Evolutionary conservation across 345 rosid species (phyloP).

Genomic region (Draba incana): DNA sequence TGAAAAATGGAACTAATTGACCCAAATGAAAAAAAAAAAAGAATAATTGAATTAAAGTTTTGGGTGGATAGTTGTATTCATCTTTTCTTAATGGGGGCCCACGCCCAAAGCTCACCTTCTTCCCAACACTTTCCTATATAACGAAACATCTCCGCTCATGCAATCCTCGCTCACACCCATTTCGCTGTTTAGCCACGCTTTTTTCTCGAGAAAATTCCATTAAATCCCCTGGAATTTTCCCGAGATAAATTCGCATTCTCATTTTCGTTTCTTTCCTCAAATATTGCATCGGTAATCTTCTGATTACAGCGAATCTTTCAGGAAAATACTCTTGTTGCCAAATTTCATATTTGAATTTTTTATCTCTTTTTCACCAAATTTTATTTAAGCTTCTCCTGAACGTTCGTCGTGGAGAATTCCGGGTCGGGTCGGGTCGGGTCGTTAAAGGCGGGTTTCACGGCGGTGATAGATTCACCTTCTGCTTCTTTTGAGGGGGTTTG

Average conservation of each 20-base stretch:
- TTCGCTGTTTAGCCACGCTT: slow-evolving; percentile 2
- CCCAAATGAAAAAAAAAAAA: too few relatives aligned
- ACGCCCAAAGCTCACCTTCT: slow-evolving; percentile 21
- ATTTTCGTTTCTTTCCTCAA: background rate
- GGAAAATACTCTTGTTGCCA: slow-evolving; percentile 30
- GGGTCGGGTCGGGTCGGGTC: slow-evolving; percentile 45
- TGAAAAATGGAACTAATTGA: too few relatives aligned
- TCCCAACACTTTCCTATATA: slow-evolving; percentile 49
- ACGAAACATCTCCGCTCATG: slow-evolving; percentile 43
- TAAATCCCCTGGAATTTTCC: slow-evolving; percentile 29
- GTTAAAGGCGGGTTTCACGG: slow-evolving; percentile 50
- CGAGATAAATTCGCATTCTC: slow-evolving; percentile 25
- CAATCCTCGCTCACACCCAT: slow-evolving; percentile 59
- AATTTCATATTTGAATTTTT: background rate
- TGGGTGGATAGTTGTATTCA: too few relatives aligned
- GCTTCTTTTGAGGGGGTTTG: slow-evolving; percentile 99
- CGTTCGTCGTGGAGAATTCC: slow-evolving; percentile 49
- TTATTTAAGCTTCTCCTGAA: slow-evolving; percentile 40
- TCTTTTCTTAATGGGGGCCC: background rate
- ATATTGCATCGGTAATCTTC: too few relatives aligned
- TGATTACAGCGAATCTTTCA: background rate
- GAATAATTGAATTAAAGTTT: too few relatives aligned
- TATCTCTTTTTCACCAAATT: background rate
- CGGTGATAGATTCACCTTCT: slow-evolving; percentile 57
- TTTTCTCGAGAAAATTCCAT: too few relatives aligned